Evolutionary conservation across 805 yeast genomes (phyloP).

Genomic region (Candida adriatica): DNA sequence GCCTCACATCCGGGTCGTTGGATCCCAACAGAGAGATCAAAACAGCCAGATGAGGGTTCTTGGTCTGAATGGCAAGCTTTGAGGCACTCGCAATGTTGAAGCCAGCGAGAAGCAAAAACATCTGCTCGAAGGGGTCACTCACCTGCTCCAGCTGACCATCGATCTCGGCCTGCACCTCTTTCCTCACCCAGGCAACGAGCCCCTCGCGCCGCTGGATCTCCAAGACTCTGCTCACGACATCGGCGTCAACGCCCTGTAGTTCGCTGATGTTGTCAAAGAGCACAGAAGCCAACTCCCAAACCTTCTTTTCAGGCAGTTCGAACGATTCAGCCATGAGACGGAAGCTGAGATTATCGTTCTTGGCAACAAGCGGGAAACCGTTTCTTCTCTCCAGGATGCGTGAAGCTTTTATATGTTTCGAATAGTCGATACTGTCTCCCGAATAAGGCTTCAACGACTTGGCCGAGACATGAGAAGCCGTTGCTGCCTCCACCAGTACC

Average conservation of each 20-base stretch:
- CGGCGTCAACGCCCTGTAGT: slow-evolving; percentile 19
- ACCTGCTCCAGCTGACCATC: slow-evolving; percentile 33
- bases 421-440: slow-evolving; percentile 12
- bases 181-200: slow-evolving; percentile 52
- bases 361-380: slow-evolving; percentile 31
- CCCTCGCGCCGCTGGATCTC: slow-evolving; percentile 35
- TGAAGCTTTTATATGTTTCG: slow-evolving; percentile 21
- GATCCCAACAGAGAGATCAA: slow-evolving; percentile 67
- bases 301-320: slow-evolving; percentile 22
- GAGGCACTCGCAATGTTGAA: slow-evolving; percentile 61
- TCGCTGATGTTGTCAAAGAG: slow-evolving; percentile 42
- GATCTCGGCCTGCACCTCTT: slow-evolving; percentile 27
- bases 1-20: slow-evolving; percentile 50
- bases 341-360: slow-evolving; percentile 27
- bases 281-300: slow-evolving; percentile 55
- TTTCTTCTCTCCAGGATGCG: slow-evolving; percentile 24
- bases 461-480: slow-evolving; percentile 6
- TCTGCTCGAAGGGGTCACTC: slow-evolving; percentile 40
- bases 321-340: slow-evolving; percentile 22
- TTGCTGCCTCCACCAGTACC: slow-evolving; percentile 5
- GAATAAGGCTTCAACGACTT: slow-evolving; percentile 3
- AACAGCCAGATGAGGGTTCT: slow-evolving; percentile 64
- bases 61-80: slow-evolving; percentile 48
- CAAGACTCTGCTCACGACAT: slow-evolving; percentile 20
- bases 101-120: slow-evolving; percentile 43